A percentile compares a stretch with the other conserved stretches of the same genome.
Evolutionary conservation across 2,329 filamentous ascomycete genomes (phyloP).

Genomic region (Paracorniculantispora psalliotae): DNA sequence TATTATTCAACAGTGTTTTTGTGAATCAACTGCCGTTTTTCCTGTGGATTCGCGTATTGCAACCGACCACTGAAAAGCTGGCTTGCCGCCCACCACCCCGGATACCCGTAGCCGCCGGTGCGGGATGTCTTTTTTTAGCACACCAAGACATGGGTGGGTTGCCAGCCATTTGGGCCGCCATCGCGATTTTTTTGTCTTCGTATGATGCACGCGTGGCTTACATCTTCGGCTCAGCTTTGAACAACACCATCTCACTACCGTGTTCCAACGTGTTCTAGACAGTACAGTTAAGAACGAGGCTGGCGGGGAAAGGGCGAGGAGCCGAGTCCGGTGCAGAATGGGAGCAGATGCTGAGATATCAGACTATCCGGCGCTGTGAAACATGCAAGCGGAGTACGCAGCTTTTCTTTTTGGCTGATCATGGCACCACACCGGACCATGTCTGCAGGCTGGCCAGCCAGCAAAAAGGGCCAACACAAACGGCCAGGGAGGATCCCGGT

Average conservation of each 20-base stretch:
- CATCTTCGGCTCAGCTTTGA: no score
- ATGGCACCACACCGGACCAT: background rate
- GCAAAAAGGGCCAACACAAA: background rate
- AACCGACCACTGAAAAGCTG: background rate
- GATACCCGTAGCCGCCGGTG: constrained; percentile 5
- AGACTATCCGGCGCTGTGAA: background rate
- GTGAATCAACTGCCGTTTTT: background rate
- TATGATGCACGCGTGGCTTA: background rate
- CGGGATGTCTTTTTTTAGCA: constrained; percentile 14
- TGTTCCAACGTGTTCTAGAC: background rate
- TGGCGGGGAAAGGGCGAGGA: background rate
- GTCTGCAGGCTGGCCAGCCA: background rate
- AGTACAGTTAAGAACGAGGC: background rate
- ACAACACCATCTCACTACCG: no score
- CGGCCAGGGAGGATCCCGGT: background rate
- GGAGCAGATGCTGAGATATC: background rate
- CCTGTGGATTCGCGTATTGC: background rate
- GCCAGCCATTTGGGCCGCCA: background rate
- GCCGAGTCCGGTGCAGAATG: background rate
- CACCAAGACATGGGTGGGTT: background rate
- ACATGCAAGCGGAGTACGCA: background rate
- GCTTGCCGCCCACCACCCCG: constrained; percentile 7
- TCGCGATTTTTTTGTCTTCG: background rate
- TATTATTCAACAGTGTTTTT: no score
- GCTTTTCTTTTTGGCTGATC: background rate